phyloP scores from a whole-genome alignment of 2,329 filamentous ascomycete genomes.

The Cladophialophora immunda region DNA sequence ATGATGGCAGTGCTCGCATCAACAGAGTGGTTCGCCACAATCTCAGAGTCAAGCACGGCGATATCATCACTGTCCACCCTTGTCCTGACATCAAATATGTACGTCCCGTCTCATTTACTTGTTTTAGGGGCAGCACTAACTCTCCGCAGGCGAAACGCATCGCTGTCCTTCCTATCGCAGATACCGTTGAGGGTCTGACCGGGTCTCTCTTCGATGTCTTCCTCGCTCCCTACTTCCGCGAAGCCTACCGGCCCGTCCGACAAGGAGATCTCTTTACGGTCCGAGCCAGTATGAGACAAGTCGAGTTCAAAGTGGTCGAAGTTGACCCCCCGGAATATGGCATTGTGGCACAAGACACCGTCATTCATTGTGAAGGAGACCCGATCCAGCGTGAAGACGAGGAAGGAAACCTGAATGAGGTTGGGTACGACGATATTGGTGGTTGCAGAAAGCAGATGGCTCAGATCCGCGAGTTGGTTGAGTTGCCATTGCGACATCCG shows the following conservation, averaged over 20 bases:
- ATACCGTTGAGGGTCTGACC: slow-evolving; percentile 96
- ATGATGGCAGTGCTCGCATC: slow-evolving; percentile 95
- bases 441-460: slow-evolving; percentile 99
- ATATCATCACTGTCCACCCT: slow-evolving; percentile 95
- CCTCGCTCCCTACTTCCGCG: slow-evolving; percentile 98
- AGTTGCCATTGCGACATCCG: slow-evolving; percentile 93
- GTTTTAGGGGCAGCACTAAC: slow-evolving; percentile 14
- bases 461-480: slow-evolving; percentile 97
- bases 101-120: slow-evolving; percentile 53
- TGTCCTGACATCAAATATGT: slow-evolving; percentile 99
- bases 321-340: slow-evolving; percentile 98
- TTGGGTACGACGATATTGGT: slow-evolving; percentile 99
- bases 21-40: slow-evolving; percentile 99
- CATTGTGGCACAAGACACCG: slow-evolving; percentile 97
- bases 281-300: slow-evolving; percentile 96
- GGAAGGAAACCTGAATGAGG: slow-evolving; percentile 98
- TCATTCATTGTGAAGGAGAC: slow-evolving; percentile 98
- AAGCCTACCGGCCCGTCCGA: slow-evolving; percentile 95
- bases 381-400: slow-evolving; percentile 98
- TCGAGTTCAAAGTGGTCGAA: slow-evolving; percentile 99
- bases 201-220: slow-evolving; percentile 99
- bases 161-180: slow-evolving; percentile 95
- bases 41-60: slow-evolving; percentile 96
- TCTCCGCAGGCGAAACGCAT: slow-evolving; percentile 88
- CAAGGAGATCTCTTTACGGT: slow-evolving; percentile 98